Base-by-base conservation (phyloP, 2,329 filamentous ascomycete genomes). In the Diatrype stigma region DNA sequence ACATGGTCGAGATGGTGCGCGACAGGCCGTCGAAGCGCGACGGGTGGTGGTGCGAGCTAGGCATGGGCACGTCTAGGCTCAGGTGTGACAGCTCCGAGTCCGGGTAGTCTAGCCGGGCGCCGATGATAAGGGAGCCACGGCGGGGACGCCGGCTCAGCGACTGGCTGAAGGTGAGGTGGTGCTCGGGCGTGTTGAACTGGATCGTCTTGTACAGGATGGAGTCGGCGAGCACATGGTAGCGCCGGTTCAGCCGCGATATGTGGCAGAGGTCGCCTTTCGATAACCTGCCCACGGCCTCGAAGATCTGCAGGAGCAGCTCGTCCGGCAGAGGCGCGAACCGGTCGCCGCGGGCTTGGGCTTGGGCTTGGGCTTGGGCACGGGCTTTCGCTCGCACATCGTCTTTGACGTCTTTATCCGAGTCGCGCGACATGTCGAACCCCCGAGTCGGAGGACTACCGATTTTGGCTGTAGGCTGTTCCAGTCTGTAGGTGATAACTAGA, bases 1-100 rank as follows among this genome's bases (percentile, higher is more conserved):
- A 75, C 75, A 78, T 78, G 47, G 71, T 70, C 3, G 73, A 73
- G 32, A 78, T 71, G 42, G 73, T 73, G 54, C 72, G 71, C 22
- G 73, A 73, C 23, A 78, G 65, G 48, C 66, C 68, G 56, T 77
- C 74, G 50, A 72, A 68, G 42, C 65, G 68, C 50, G 62, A 52
- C 22, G 67, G 61, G 28, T 51, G 53, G 47, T 67, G 64, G 51
- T 67, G 64, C 2, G 65, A 64, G 46, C 61, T 61, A 50, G 66
- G 64, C 46, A 71, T 61, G 44, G 70, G 64, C 4, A 61, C 65
- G 49, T 74, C 63, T 37, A 71, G 66, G 44, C 70, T 67, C 42
- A 76, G 62, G n/a, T 70, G 67, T 32, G 68, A 68, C 51, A 77
- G 63, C 54, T 75, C 69, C 26, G 67, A 70, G 40, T 66, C 65